Base-by-base conservation (phyloP, 2,329 filamentous ascomycete species). In the Sporothrix globosa region DNA sequence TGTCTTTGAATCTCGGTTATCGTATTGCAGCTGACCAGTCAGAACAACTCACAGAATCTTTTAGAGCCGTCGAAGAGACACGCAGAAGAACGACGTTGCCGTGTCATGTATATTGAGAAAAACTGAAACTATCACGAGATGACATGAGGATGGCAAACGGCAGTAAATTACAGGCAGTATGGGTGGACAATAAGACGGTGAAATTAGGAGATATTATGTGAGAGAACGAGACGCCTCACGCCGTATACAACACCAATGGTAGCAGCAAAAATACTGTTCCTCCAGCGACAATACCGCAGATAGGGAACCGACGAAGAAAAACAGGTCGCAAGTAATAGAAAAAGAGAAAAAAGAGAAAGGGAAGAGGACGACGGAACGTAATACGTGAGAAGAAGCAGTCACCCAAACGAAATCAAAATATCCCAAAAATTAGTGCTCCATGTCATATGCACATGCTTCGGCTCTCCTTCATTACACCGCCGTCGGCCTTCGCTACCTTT, bases 171-270 rank as follows among this genome's bases (percentile, higher is more conserved):
- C 34, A 6, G 34, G 34, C 7, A 34, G 34, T 17, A 44, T 44
- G 41, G 41, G 4, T 50, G 41, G 50, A 50, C 44, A 50, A 50
- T 50, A 46, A 63, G 24, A 44, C 24, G 17, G 21, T 46, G 39
- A 21, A 63, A 63, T 63, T 44, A 63, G 21, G 21, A 27, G 17
- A 65, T 50, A 65, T 50, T 48, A 50, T n/a, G 19, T 34, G 44
- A 48, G 17, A 48, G 10, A 58, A 41, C 34, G 34, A 66, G 63
- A 66, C 63, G 27, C 63, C 63, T 19, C 63, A 66, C 63, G 63
- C 63, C 46, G 52, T 24, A 41, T 58, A 58, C 54, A 58, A 58
- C 54, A 41, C 54, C 54, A 14, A 44, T 24, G 21, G 9, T 44
- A 44, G 30, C 7, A 24, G 19, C 21, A 46, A 46, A 39, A 61